These are phyloP conservation scores for Spizellomyces punctatus DNA, from an alignment of 192 early-diverging fungal species.

Conservation along the genomic window DNA sequence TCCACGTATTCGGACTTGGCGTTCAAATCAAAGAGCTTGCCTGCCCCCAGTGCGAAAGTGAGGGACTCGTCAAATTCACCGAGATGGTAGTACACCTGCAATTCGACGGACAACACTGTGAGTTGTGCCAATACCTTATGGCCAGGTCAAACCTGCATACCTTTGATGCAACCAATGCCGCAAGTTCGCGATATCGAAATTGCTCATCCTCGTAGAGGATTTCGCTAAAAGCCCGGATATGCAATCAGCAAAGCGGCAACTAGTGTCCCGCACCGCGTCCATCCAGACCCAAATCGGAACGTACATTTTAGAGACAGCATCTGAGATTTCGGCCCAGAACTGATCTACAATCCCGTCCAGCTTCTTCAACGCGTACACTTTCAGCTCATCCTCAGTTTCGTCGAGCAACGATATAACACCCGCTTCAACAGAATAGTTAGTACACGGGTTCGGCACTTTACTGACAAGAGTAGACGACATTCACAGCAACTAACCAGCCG, in stretches of 20 bases:
- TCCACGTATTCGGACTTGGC: constrained; percentile 88
- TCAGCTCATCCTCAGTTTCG: constrained; percentile 87
- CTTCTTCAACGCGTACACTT: constrained; percentile 91
- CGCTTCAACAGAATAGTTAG: constrained; percentile 46
- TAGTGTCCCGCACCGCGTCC: neutral
- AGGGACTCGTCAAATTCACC: constrained; percentile 96
- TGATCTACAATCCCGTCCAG: constrained; percentile 86
- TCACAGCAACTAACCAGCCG: constrained; percentile 23
- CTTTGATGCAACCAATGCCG: constrained; percentile 96
- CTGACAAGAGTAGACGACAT: neutral
- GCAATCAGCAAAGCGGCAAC: neutral
- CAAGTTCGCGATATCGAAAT: constrained; percentile 84
- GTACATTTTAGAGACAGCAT: constrained; percentile 87
- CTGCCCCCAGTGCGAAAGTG: constrained; percentile 93
- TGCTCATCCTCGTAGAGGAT: constrained; percentile 89
- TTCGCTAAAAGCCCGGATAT: constrained; percentile 63
- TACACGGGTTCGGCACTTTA: neutral
- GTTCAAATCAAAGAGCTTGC: constrained; percentile 76
- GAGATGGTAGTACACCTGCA: constrained; percentile 92
- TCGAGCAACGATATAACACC: constrained; percentile 94
- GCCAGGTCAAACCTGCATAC: constrained; percentile 43
- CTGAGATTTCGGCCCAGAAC: constrained; percentile 99
- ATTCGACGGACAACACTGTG: neutral
- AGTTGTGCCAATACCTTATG: neutral
- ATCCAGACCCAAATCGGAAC: constrained; percentile 1